Base-by-base conservation (phyloP, 495 filamentous ascomycete species). In the Echria macrotheca region DNA sequence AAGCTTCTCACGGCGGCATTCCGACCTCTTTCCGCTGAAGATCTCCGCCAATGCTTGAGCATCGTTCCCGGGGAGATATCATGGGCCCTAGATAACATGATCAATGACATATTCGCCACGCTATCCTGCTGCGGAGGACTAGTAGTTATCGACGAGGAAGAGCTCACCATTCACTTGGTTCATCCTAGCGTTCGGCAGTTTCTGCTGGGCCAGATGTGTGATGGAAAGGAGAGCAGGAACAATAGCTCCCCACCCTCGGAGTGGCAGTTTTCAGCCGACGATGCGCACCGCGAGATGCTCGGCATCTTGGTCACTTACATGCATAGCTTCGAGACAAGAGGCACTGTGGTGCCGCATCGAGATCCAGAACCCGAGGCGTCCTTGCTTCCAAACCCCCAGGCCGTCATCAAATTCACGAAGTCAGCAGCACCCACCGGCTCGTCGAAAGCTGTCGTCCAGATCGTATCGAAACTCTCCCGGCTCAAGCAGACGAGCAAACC, bases 101-200 rank as follows among this genome's bases (percentile, higher is more conserved):
- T 70, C 10, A 71, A 69, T 52, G 56, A 72, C 38, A 52, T 72
- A 46, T 57, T 60, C 46, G 55, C 55, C 24, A 54, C 50, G 50
- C 52, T 73, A 25, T 41, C 53, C 28, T 66, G 59, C 49, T 75
- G 71, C 49, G 70, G 69, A 50, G 61, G 69, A 43, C 67, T 75
- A 9, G 28, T 75, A 23, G 59, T 49, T 11, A 53, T 74, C 23
- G 71, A 76, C 37, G 71, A 76, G 59, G 71, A 76, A 47, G 60
- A 67, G 9, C 35, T 53, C 3, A 69, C 70, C 1, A 54, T 70
- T 22, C 56, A 64, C 38, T 49, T 73, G 17, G 56, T 71, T 22
- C 71, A 76, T 48, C 64, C 67, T 36, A 74, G 68, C 51, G 59
- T 76, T 32, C 64, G 58, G 45, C 65, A 74, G 49, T 73, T 69